Evolutionary conservation across 345 rosid species (phyloP), one percentile per base, ranked within the genome.

Genomic region (Citrus cavaleriei): DNA sequence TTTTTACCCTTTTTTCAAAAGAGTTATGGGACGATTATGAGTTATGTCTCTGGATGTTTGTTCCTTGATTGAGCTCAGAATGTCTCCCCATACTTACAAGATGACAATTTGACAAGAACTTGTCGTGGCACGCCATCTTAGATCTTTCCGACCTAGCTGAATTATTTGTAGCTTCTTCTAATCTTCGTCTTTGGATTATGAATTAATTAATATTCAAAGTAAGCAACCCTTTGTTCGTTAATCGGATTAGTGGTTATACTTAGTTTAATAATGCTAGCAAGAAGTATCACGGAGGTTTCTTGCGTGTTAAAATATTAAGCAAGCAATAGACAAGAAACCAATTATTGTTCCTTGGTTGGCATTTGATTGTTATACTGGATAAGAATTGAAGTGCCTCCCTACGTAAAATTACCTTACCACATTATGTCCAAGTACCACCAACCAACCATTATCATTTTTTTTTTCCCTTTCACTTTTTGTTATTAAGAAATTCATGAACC

Each of bases 11-110:
- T n/a, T 60, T 24, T 12, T 24, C 12, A 2, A 6, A 2, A 35
- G 40, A 65, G 77, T 72, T 32, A 73, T 58, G 82, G 74, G 64
- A 74, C 82, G 68, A 67, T 79, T 58, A 79, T 79, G 40, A 8
- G 72, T 40, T 40, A 73, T 73, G 82, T 73, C 60, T 46, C 32
- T 65, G 2, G 32, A 64, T 72, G 64, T 51, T 51, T 64, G 66
- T 21, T 70, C 10, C 19, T 5, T 70, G 22, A 42, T 71, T 37
- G 42, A 38, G 68, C 14, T 46, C 25, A 19, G 28, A 78, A 71
- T 73, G 68, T 79, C 66, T 64, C 68, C 70, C 78, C 78, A 40
- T 40, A 22, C 82, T 73, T 38, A 38, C 5, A 2, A 66, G 46
- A 72, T 35, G 60, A 18, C 6, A 54, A 22, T 5, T 6, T 6